Evolutionary conservation across 352 stramenopile species (phyloP), one percentile per base, ranked within the genome.

Genomic region (Phytopythium oedochilum): DNA sequence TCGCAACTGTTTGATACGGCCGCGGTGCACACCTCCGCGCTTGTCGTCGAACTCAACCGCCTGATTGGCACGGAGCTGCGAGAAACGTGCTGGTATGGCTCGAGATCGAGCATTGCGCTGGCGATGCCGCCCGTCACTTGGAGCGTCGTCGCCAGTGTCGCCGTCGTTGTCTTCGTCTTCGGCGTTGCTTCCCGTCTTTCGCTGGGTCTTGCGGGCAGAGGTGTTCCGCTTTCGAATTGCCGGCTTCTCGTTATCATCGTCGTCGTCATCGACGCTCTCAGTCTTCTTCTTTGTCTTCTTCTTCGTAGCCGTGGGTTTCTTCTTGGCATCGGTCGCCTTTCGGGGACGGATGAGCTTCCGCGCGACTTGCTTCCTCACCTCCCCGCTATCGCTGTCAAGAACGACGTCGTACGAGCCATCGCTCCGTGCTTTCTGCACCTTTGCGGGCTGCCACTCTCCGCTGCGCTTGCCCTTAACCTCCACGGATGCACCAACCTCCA

Each of bases 11-110:
- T 71, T 73, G 31, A 86, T 75, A 20, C 74, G 62, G 1, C 78
- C 78, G 20, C 73, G 71, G 47, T 78, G 73, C 35, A 75, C 58
- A 2, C 65, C 45, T 2, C 75, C 75, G 17, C 62, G 63, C 53
- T 76, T 71, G 25, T 74, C 78, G 53, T 75, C 61, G 53, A 89
- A 86, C 34, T 84, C 66, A 17, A 86, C 68, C 14, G 77, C 35
- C 56, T 87, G 71, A 53, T 79, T 73, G n/a, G 78, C 45, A 9
- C 60, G 57, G 5, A 84, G 55, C 28, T 64, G 61, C 9, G 64
- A 32, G 28, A 81, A 78, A 0, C 51, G 40, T 29, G 38, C 22
- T 44, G 58, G 28, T 23, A 42, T 18, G 14, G 15, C n/a, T 26
- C 39, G 20, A 3, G 39, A 26, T 25, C 39, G 20, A 26, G 17